A percentile compares a stretch with the other conserved stretches of the same genome.
These are phyloP conservation scores for Annulohypoxylon maeteangense DNA, from an alignment of 495 filamentous ascomycete genomes.

Conservation along the genomic window DNA sequence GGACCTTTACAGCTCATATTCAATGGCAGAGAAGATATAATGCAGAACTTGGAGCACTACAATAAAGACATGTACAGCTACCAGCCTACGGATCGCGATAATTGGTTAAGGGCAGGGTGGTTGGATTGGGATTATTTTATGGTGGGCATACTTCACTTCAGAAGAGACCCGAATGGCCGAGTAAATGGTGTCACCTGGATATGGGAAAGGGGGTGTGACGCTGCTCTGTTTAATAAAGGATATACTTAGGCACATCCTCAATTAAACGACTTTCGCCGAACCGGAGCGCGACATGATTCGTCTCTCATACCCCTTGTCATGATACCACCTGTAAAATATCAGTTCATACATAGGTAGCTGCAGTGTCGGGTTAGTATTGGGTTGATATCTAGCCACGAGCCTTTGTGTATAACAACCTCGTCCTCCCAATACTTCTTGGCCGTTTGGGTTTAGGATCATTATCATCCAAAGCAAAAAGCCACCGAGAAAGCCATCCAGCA, in stretches of 20 bases:
- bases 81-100: not conserved
- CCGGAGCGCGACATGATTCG: not conserved
- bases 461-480: not conserved
- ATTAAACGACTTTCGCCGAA: not conserved
- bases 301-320: not conserved
- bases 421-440: not conserved
- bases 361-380: not conserved
- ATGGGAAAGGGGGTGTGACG: conserved; percentile 9
- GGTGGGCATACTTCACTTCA: not conserved
- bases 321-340: not conserved
- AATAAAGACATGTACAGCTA: conserved; percentile 8
- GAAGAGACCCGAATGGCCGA: not conserved
- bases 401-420: not conserved
- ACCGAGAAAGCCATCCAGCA: not conserved
- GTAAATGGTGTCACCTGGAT: not conserved
- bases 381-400: not conserved
- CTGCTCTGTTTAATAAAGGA: not conserved
- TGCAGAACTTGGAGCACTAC: conserved; percentile 3
- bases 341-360: not conserved
- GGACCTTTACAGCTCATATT: not conserved
- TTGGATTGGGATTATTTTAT: conserved; percentile 1
- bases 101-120: not conserved
- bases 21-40: not conserved
- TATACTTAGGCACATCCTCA: not conserved
- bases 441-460: not conserved